A percentile compares a stretch with the other conserved stretches of the same genome.
These are phyloP conservation scores for Suillus variegatus DNA, from an alignment of 768 basidiomycete genomes.

Conservation along the genomic window DNA sequence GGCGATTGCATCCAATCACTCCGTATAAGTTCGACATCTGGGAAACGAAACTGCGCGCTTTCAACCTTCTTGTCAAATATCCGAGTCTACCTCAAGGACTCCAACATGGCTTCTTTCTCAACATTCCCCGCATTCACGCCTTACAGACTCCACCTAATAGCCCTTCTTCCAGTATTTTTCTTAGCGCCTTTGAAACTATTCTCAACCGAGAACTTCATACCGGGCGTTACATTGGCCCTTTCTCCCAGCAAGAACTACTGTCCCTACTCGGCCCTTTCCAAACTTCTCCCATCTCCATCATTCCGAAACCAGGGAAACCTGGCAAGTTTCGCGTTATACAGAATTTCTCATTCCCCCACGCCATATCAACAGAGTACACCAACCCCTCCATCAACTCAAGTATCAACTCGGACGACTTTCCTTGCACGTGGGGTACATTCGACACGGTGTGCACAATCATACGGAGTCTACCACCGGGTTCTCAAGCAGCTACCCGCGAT, in stretches of 20 bases:
- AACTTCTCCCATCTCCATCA: slow-evolving; percentile 35
- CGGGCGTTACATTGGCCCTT: slow-evolving; percentile 14
- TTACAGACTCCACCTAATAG: no score
- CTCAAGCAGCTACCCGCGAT: slow-evolving; percentile 19
- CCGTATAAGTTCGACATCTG: no score
- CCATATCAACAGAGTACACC: slow-evolving; percentile 10
- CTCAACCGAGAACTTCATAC: slow-evolving; percentile 11
- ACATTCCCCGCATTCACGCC: no score
- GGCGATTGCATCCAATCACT: no score
- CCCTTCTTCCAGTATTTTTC: no score
- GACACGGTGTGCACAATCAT: no score
- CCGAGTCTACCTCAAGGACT: no score
- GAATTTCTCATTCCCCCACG: not conserved
- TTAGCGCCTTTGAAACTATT: no score
- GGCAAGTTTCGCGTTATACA: not conserved
- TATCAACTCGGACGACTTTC: slow-evolving; percentile 35
- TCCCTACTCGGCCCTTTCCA: slow-evolving; percentile 39
- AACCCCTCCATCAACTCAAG: slow-evolving; percentile 37
- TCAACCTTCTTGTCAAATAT: no score
- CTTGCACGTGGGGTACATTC: slow-evolving; percentile 41
- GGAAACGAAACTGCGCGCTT: no score
- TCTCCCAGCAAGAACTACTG: slow-evolving; percentile 1
- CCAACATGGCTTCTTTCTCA: no score
- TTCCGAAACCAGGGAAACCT: slow-evolving; percentile 37
- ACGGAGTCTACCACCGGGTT: no score